Evolutionary conservation across 768 basidiomycete genomes (phyloP), one percentile per base, ranked within the genome.

Genomic region (Fomitopsis pulvina): DNA sequence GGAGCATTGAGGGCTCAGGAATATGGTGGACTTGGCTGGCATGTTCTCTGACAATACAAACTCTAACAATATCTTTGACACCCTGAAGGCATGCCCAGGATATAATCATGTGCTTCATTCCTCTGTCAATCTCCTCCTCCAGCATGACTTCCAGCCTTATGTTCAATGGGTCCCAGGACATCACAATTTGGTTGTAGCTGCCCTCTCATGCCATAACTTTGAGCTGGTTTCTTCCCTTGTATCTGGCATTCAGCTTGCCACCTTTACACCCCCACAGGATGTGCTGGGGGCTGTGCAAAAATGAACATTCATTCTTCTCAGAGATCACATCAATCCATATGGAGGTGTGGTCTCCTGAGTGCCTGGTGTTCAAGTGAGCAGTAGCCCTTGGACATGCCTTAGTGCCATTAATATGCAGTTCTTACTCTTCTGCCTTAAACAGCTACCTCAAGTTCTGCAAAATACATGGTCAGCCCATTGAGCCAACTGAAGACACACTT

Each of bases 401-500:
- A 18, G 63, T 68, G 16, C 14, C 11, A 0, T 59, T 59, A 3
- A 64, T 67, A 0, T 3, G 16, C 0, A 1, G 20, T 0, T 47
- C 60, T 0, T 74, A 74, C 53, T 45, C 57, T 0, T 71, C 69
- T 0, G 62, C 66, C 6, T 50, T 71, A 20, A 63, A 70, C 22
- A 72, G 68, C 2, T 75, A 73, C 39, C 22, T 72, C 9, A 53
- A 59, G 0, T 74, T 75, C 53, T 60, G 62, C 32, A 24, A 50
- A 0, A 1, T 52, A 0, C 71, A 75, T 46, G 5, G 61, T 2
- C 55, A 71, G 12, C 61, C 70, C 4, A 24, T 69, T 12, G 59
- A 69, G 0, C 74, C 73, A 0, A 71, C 70, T 0, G 47, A 55
- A 1, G 65, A 73, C 41, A 72, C 71, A 0, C 56, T 76, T 2